Evolutionary conservation across 2,329 filamentous ascomycete genomes (phyloP).

Genomic region (Colletotrichum navitas): DNA sequence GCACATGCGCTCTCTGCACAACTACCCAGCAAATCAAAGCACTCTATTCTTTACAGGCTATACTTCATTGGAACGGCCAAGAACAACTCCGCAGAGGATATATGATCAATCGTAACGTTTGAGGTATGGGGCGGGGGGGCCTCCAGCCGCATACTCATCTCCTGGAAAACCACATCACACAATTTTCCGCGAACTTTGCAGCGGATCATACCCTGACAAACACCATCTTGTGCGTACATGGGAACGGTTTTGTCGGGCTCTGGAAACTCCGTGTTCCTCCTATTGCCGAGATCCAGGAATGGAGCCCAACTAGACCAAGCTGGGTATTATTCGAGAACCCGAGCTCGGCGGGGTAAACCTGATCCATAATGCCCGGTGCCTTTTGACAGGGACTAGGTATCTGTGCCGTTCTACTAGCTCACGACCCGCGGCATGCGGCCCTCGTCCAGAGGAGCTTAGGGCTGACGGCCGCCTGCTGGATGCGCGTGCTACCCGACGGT

Average conservation of each 20-base stretch:
- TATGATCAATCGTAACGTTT: conserved; percentile 13
- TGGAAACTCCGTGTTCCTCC: neutral
- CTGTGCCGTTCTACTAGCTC: neutral
- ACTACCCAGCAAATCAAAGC: conserved; percentile 25
- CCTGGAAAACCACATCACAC: conserved; percentile 7
- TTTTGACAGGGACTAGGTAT: neutral
- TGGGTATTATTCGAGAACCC: neutral
- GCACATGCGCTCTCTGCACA: conserved; percentile 10
- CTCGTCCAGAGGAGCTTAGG: conserved; percentile 30
- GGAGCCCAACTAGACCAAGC: neutral
- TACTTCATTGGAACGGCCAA: conserved; percentile 30
- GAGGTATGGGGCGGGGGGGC: neutral
- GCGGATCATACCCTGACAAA: conserved; percentile 18
- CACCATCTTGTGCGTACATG: conserved; percentile 4
- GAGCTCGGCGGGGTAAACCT: conserved; percentile 1
- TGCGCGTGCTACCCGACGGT: conserved; percentile 19
- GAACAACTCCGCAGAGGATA: conserved; percentile 6
- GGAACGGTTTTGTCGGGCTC: conserved; percentile 8
- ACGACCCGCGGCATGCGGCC: conserved; percentile 17
- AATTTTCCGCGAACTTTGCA: conserved; percentile 26
- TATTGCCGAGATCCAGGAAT: neutral
- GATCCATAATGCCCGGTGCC: neutral
- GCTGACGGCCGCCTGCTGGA: conserved; percentile 26
- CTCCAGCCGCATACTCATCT: conserved; percentile 5
- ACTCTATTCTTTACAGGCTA: neutral